phyloP scores from a whole-genome alignment of 1,284 basidiomycete species.

The Irpex sp. region DNA sequence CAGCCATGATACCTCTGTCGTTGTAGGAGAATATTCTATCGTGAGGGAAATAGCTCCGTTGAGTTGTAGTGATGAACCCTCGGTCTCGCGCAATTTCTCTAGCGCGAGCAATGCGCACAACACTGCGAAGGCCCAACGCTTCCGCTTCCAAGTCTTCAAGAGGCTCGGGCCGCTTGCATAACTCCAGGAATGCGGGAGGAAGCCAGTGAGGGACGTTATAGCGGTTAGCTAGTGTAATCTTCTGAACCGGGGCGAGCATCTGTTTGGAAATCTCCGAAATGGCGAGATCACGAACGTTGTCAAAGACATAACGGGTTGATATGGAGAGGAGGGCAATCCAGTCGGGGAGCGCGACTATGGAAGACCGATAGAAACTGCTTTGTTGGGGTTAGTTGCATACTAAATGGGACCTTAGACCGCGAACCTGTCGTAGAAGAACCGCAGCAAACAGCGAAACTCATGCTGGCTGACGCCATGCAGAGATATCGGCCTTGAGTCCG shows the following conservation, averaged over 20 bases:
- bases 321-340: conserved; percentile 36
- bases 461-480: conserved; percentile 10
- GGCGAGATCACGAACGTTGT: conserved; percentile 27
- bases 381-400: not conserved
- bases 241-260: conserved; percentile 29
- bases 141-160: conserved; percentile 33
- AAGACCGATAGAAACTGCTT: conserved; percentile 26
- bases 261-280: conserved; percentile 28
- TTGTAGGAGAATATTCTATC: conserved; percentile 14
- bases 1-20: conserved; percentile 10
- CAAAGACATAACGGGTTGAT: conserved; percentile 30
- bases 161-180: conserved; percentile 31
- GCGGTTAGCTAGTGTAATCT: conserved; percentile 34
- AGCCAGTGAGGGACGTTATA: conserved; percentile 38
- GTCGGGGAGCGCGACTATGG: conserved; percentile 23
- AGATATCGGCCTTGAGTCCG: conserved; percentile 10
- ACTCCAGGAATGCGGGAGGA: conserved; percentile 32
- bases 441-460: conserved; percentile 12
- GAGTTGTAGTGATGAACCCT: conserved; percentile 2
- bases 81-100: conserved; percentile 14
- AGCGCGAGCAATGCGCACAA: conserved; percentile 14
- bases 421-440: conserved; percentile 15
- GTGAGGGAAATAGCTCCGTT: conserved; percentile 12
- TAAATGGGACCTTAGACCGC: too few species aligned
- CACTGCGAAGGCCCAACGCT: conserved; percentile 27